Conservation (phyloP, 768 basidiomycete species). For the Strobilomyces dryophilus region DNA sequence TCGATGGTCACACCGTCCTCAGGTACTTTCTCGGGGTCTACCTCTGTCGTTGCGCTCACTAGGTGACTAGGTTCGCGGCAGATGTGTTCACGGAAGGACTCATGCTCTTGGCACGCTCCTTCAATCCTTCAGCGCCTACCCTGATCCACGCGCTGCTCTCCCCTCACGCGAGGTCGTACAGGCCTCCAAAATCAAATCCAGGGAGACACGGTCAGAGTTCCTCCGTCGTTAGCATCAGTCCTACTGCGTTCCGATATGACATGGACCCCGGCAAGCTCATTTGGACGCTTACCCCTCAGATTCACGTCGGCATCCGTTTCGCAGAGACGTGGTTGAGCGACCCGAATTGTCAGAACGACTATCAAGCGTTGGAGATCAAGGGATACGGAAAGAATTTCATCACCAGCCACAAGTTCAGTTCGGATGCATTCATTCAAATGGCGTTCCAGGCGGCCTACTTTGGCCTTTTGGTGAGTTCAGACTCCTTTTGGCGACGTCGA, state of each 20-base stretch:
- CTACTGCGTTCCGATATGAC: slow-evolving; percentile 38
- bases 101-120: slow-evolving; percentile 94
- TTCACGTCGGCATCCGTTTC: slow-evolving; percentile 85
- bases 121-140: slow-evolving; percentile 92
- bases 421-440: slow-evolving; percentile 99
- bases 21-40: slow-evolving; percentile 37
- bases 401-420: slow-evolving; percentile 90
- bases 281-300: slow-evolving; percentile 83
- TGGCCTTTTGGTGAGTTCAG: slow-evolving; percentile 64
- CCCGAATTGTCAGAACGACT: slow-evolving; percentile 97
- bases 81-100: slow-evolving; percentile 97
- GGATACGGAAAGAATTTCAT: slow-evolving; percentile 93
- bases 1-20: slow-evolving; percentile 95
- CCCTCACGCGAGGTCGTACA: slow-evolving; percentile 74
- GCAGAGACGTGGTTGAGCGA: slow-evolving; percentile 94
- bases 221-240: slow-evolving; percentile 25
- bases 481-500: not conserved
- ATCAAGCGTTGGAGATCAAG: slow-evolving; percentile 90
- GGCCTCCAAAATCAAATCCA: slow-evolving; percentile 38
- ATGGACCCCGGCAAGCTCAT: slow-evolving; percentile 94
- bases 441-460: slow-evolving; percentile 97
- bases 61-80: slow-evolving; percentile 61
- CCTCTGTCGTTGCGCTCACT: slow-evolving; percentile 1
- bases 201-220: slow-evolving; percentile 31
- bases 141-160: slow-evolving; percentile 90